Evolutionary conservation across 2,329 filamentous ascomycete genomes (phyloP).

Genomic region (Tolypocladium paradoxum): DNA sequence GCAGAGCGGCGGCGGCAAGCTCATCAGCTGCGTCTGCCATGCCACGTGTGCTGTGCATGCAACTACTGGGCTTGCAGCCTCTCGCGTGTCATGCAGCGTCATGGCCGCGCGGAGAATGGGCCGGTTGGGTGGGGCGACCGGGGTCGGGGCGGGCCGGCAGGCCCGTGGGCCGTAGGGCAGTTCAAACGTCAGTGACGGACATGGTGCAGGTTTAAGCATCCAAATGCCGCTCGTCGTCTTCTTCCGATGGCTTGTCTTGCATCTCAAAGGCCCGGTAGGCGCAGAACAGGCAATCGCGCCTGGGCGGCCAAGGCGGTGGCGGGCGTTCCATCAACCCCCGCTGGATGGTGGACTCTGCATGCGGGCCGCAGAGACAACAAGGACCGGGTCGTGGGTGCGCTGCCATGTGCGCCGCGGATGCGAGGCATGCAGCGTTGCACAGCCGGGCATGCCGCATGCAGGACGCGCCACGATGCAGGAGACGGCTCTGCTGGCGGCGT

Average conservation of each 20-base stretch:
- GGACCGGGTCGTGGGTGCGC: too few relatives aligned
- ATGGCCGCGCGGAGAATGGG: neutral
- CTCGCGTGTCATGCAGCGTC: neutral
- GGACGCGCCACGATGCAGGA: too few relatives aligned
- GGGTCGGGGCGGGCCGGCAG: neutral
- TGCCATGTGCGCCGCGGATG: too few relatives aligned
- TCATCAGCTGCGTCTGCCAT: neutral
- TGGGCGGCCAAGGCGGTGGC: neutral
- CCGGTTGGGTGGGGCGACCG: neutral
- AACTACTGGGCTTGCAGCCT: neutral
- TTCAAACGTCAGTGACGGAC: too few relatives aligned
- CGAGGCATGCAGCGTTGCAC: neutral
- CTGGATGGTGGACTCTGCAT: too few relatives aligned
- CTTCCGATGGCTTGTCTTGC: neutral
- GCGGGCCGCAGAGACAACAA: too few relatives aligned
- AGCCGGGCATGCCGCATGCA: too few relatives aligned
- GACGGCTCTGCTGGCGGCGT: too few relatives aligned
- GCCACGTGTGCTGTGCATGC: neutral
- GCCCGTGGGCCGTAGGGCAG: neutral
- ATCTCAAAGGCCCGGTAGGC: neutral
- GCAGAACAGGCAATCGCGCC: neutral
- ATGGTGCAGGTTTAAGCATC: neutral
- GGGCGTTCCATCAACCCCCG: too few relatives aligned
- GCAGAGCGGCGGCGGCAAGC: too few relatives aligned
- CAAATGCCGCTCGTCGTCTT: neutral